A percentile compares a stretch with the other conserved stretches of the same genome.
phyloP scores from a whole-genome alignment of 164 flowering plant genomes.

The Vitis amurensis region DNA sequence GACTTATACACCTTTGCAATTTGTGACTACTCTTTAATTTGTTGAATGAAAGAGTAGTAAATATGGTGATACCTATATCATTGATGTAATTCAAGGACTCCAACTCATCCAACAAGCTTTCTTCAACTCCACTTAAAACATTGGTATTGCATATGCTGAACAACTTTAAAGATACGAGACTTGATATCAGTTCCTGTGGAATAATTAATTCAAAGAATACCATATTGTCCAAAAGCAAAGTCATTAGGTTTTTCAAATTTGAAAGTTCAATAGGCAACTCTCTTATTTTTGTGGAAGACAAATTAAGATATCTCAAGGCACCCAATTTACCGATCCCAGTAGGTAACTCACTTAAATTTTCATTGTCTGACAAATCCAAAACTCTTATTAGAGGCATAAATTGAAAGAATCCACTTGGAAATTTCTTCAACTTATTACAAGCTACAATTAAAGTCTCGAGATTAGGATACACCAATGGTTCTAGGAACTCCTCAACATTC shows the following conservation, averaged over 20 bases:
- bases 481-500: not conserved
- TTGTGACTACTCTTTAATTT: too few relatives aligned
- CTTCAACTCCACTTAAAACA: not conserved
- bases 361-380: too few relatives aligned
- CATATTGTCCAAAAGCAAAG: not conserved
- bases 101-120: not conserved
- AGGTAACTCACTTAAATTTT: too few relatives aligned
- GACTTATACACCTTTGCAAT: too few relatives aligned
- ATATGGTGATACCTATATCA: not conserved
- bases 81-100: not conserved
- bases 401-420: too few relatives aligned
- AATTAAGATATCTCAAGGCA: constrained; percentile 9
- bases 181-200: constrained; percentile 5
- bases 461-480: too few relatives aligned
- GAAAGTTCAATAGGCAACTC: constrained; percentile 5
- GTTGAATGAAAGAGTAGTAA: too few relatives aligned
- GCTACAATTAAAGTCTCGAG: too few relatives aligned
- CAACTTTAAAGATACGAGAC: not conserved
- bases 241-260: constrained; percentile 5
- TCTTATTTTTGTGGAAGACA: not conserved
- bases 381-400: too few relatives aligned
- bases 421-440: too few relatives aligned
- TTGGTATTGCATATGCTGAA: not conserved
- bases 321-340: too few relatives aligned
- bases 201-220: not conserved